phyloP scores from a whole-genome alignment of 345 rosid species.

The Aquilaria malaccensis region DNA sequence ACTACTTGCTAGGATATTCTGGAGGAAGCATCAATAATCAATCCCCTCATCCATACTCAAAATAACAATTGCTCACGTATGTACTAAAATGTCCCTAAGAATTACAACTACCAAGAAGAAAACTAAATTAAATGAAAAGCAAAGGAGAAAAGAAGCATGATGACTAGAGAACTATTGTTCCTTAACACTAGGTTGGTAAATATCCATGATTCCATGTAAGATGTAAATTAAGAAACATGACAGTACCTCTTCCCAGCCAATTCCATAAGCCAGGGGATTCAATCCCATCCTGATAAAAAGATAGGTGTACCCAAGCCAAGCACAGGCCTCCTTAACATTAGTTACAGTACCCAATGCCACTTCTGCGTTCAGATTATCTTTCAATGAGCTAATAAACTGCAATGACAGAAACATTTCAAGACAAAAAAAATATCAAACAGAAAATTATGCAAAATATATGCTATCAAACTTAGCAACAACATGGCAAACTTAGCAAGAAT shows the following conservation, averaged over 20 bases:
- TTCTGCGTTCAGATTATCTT: conserved; percentile 93
- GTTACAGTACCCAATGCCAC: conserved; percentile 98
- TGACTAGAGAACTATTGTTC: too few species aligned
- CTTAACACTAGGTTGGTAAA: too few species aligned
- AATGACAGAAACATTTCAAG: conserved; percentile 10
- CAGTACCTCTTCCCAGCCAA: conserved; percentile 97
- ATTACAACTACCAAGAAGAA: conserved; percentile 1
- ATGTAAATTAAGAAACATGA: conserved; percentile 1
- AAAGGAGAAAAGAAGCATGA: background rate
- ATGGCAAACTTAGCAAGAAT: background rate
- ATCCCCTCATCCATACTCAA: too few species aligned
- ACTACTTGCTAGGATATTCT: too few species aligned
- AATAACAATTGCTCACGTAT: too few species aligned
- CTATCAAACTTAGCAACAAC: background rate
- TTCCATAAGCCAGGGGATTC: conserved; percentile 94
- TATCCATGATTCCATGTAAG: background rate
- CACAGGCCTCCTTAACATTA: conserved; percentile 97
- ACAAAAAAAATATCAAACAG: conserved; percentile 5
- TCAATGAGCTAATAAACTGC: conserved; percentile 93
- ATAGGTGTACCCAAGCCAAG: conserved; percentile 98
- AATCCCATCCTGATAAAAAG: conserved; percentile 90
- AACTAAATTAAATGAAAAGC: conserved; percentile 1
- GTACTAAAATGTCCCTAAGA: too few species aligned
- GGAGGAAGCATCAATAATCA: too few species aligned
- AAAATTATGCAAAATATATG: background rate